Evolutionary conservation across 139 green algal genomes (phyloP), one percentile per base, ranked within the genome.

Genomic region (Tetraselmis striata): DNA sequence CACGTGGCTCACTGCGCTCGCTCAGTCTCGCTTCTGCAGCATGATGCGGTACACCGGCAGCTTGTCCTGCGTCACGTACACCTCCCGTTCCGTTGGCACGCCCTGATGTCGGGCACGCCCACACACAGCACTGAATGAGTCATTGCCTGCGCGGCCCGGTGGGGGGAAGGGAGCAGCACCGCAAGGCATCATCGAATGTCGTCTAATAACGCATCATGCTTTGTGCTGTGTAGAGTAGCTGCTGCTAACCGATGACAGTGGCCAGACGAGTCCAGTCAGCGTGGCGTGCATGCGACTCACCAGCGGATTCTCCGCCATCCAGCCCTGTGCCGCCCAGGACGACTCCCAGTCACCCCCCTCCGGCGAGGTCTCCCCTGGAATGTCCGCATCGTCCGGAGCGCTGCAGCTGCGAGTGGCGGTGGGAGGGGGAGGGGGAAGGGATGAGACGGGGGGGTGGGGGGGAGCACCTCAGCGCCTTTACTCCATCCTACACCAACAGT

Each of bases 291-390:
- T n/a, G n/a, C n/a, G n/a, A n/a, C 84, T 59, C 59, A 88, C 83
- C 79, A 96, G 23, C 0, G 91, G 92, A 78, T 96, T 96, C 5
- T 86, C 80, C n/a, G 74, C 29, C 78, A 96, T 79, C 92, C 92
- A 96, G 0, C 92, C 92, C 0, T 30, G 67, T 0, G 67, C 77
- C 18, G 85, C 84, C 88, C 88, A 91, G 0, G 31, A 30, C 26
- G 59, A 28, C 28, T 29, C 2, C 84, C 31, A 76, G 23, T 29
- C 30, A 28, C 32, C 2, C 29, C 59, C 31, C 31, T 59, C 67
- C 31, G 28, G 1, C 11, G 24, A 29, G 67, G 31, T 2, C 0
- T 28, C 32, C 29, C 29, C 30, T 25, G 59, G 27, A 1, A 23
- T 30, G 28, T 31, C 74, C 2, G 0, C 26, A 26, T 32, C 78